These are phyloP conservation scores for Aschersonia sp. DNA, from an alignment of 2,329 filamentous ascomycete species.

Conservation along the genomic window DNA sequence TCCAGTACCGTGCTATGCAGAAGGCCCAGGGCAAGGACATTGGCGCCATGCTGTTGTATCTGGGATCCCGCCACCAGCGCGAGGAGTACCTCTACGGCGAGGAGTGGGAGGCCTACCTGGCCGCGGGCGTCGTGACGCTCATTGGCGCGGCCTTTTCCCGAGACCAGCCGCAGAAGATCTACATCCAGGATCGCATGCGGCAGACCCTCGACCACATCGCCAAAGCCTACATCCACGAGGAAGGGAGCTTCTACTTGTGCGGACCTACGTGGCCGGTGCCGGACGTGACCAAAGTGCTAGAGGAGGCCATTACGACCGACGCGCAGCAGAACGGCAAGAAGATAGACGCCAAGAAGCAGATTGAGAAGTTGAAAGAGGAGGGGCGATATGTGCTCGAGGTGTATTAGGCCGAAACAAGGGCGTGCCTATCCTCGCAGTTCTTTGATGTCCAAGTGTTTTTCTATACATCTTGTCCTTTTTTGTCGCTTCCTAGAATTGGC, in stretches of 20 bases:
- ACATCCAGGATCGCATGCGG: slow-evolving; percentile 97
- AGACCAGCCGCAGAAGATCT: slow-evolving; percentile 96
- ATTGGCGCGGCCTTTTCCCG: slow-evolving; percentile 89
- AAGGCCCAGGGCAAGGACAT: slow-evolving; percentile 96
- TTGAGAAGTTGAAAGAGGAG: slow-evolving; percentile 94
- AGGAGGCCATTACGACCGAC: slow-evolving; percentile 77
- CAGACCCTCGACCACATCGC: slow-evolving; percentile 72
- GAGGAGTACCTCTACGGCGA: slow-evolving; percentile 99
- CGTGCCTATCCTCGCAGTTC: background rate
- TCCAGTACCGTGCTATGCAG: slow-evolving; percentile 95
- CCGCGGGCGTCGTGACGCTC: slow-evolving; percentile 86
- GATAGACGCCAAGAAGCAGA: slow-evolving; percentile 77
- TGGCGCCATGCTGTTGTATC: slow-evolving; percentile 84
- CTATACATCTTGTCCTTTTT: no score
- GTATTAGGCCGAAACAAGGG: slow-evolving; percentile 49
- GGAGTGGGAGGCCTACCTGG: slow-evolving; percentile 97
- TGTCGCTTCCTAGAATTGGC: no score
- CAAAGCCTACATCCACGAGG: slow-evolving; percentile 72
- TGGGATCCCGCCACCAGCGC: slow-evolving; percentile 91
- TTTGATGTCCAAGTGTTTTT: no score
- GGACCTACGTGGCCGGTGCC: slow-evolving; percentile 97
- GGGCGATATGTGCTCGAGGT: slow-evolving; percentile 92
- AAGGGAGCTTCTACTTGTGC: slow-evolving; percentile 92
- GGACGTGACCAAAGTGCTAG: slow-evolving; percentile 83
- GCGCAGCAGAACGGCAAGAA: slow-evolving; percentile 60